Conservation (phyloP, 768 basidiomycete species). For the Rhizopogon salebrosus region DNA sequence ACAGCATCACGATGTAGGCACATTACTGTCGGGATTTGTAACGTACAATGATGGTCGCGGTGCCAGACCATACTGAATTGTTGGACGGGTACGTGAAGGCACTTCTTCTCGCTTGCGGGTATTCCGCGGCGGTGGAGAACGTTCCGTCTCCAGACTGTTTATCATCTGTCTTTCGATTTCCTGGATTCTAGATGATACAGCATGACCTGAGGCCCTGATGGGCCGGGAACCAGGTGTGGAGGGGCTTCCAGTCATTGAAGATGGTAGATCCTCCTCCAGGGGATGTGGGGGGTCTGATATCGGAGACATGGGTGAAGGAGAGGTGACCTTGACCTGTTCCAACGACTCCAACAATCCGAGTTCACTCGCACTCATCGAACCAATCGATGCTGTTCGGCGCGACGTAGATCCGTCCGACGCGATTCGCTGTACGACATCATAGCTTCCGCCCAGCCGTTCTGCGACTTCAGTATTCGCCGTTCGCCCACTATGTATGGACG, state of each 20-base stretch:
- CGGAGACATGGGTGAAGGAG: conserved; percentile 8
- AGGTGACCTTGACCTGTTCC: conserved; percentile 9
- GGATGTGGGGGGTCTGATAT: background rate
- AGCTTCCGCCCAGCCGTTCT: conserved; percentile 57
- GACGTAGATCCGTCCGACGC: conserved; percentile 25
- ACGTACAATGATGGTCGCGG: conserved; percentile 62
- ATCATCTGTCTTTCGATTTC: conserved; percentile 58
- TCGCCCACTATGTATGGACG: conserved; percentile 48
- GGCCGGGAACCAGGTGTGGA: background rate
- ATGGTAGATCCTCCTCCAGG: conserved; percentile 4
- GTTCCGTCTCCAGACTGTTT: conserved; percentile 42
- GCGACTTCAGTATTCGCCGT: conserved; percentile 69
- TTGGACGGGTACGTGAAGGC: conserved; percentile 32
- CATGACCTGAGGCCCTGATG: conserved; percentile 7
- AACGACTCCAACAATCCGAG: conserved; percentile 9
- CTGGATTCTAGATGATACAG: conserved; percentile 48
- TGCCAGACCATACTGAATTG: conserved; percentile 60
- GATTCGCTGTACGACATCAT: conserved; percentile 64
- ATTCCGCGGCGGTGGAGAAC: conserved; percentile 29
- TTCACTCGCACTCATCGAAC: conserved; percentile 19
- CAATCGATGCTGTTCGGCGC: conserved; percentile 18
- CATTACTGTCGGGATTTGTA: conserved; percentile 57
- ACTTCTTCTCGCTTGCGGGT: conserved; percentile 39
- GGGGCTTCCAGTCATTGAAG: background rate
- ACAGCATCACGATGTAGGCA: background rate